A percentile compares a stretch with the other conserved stretches of the same genome.
phyloP scores from a whole-genome alignment of 352 stramenopile species.

The Phytophthora fragariaefolia region DNA sequence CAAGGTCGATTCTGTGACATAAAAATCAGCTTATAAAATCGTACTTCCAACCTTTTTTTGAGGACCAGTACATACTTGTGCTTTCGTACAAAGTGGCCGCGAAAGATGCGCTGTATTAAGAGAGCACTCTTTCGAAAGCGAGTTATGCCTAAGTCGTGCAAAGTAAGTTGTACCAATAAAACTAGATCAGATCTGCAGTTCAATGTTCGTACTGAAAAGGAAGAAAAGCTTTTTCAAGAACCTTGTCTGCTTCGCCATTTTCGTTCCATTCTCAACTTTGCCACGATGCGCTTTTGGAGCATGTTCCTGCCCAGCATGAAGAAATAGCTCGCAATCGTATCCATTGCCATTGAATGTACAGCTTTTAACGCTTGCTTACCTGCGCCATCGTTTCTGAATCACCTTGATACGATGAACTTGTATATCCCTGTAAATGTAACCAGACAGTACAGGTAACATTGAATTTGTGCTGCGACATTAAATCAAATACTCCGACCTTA shows the following conservation, averaged over 20 bases:
- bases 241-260: constrained; percentile 41
- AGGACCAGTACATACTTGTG: constrained; percentile 19
- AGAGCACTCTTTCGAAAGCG: constrained; percentile 42
- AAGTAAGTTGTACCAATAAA: neutral
- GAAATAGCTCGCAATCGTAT: neutral
- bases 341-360: neutral
- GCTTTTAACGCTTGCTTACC: neutral
- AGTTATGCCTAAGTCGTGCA: constrained; percentile 12
- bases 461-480: no score
- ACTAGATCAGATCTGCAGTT: neutral
- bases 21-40: neutral
- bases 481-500: no score
- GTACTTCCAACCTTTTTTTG: neutral
- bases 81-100: constrained; percentile 46
- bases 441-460: no score
- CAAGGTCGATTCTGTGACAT: constrained; percentile 7
- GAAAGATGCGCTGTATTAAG: constrained; percentile 55
- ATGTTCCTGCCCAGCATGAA: constrained; percentile 8
- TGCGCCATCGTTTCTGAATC: constrained; percentile 28
- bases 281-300: constrained; percentile 21
- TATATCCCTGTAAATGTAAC: constrained; percentile 13
- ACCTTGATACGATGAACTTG: constrained; percentile 17
- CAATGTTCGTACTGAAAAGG: neutral
- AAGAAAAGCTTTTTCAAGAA: constrained; percentile 4
- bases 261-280: constrained; percentile 30